Evolutionary conservation across 345 rosid species (phyloP), one percentile per base, ranked within the genome.

Genomic region (Arabidopsis arenosa): DNA sequence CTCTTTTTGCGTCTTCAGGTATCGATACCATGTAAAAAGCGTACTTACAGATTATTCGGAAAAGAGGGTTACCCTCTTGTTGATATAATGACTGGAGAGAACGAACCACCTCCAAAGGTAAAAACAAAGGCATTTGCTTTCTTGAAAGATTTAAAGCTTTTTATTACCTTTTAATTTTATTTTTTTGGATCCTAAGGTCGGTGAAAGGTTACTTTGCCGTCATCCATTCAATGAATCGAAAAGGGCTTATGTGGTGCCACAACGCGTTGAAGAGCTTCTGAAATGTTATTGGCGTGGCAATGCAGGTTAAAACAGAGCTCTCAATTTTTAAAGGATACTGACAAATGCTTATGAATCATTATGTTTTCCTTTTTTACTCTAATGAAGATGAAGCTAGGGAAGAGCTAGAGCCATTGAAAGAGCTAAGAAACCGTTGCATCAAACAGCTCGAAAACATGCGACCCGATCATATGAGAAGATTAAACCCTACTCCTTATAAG

Each of bases 201-300:
- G 97, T 62, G 92, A 92, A 70, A 83, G 97, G 61, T 68, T 95
- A 63, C 84, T 95, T 14, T 92, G 99, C n/a, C 97, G 97, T 33
- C 99, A 95, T 82, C 99, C 99, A 9, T 95, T 95, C 66, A 89
- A 71, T 64, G 99, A 95, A 83, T 95, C 99, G 13, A 95, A 92
- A 80, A 87, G 99, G 79, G 99, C 98, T 7, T 87, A 87, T 66
- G 98, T 92, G 79, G 97, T 92, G 72, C 99, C 97, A 13, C 89
- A 90, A 75, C 83, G 83, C n/a, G 93, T 95, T 0, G 97, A 92
- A 79, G 96, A 90, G 84, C 91, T 95, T 66, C 74, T 95, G 67
- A 88, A 90, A 81, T 92, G 99, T 79, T 95, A 88, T 63, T 92
- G 99, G 97, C 88, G 94, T 10, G 93, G 97, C 15, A 80, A 62